These are phyloP conservation scores for Chalaropsis thielavioides DNA, from an alignment of 2,329 filamentous ascomycete genomes.

Conservation along the genomic window DNA sequence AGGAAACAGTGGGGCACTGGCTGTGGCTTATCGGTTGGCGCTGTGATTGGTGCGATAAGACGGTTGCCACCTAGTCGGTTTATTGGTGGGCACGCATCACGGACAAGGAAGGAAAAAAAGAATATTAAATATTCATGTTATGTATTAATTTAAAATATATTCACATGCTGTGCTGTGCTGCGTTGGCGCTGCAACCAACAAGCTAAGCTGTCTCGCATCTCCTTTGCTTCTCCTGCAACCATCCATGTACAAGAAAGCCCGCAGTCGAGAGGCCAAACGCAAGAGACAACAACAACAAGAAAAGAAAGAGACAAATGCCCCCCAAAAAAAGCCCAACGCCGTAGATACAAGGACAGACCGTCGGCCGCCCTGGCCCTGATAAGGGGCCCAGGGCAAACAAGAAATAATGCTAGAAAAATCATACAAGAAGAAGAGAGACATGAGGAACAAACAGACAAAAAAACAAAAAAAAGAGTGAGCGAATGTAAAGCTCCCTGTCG, in stretches of 20 bases:
- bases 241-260: background rate
- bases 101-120: background rate
- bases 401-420: conserved; percentile 1
- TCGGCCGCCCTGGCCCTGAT: too few species aligned
- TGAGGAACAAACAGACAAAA: background rate
- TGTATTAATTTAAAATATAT: background rate
- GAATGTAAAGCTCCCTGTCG: conserved; percentile 2
- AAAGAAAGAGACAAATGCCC: background rate
- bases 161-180: background rate
- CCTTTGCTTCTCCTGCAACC: background rate
- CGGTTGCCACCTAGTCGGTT: background rate
- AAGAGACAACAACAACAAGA: background rate
- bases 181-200: too few species aligned
- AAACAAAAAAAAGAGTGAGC: background rate
- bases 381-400: background rate
- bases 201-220: background rate
- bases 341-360: background rate
- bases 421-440: background rate
- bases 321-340: conserved; percentile 1
- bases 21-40: background rate
- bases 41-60: background rate
- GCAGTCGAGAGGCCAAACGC: too few species aligned
- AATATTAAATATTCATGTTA: background rate
- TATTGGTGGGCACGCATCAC: background rate
- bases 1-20: background rate